These are phyloP conservation scores for Datura wrightii DNA, from an alignment of 257 asterid species.

Conservation along the genomic window DNA sequence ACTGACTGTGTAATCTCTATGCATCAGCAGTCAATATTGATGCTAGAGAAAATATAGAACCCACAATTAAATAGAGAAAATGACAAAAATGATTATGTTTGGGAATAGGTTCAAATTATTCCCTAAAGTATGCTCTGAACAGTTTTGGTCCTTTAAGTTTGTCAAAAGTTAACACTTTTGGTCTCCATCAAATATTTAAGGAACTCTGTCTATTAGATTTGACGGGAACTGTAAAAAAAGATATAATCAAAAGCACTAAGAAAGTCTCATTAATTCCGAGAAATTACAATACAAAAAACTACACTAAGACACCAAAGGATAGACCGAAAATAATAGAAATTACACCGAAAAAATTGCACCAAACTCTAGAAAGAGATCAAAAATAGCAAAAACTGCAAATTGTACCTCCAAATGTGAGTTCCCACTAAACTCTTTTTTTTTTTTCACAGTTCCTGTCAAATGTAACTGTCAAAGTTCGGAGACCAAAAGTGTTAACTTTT, in stretches of 20 bases:
- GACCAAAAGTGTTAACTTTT: not conserved
- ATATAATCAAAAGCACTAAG: not conserved
- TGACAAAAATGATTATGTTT: too few relatives aligned
- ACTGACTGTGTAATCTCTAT: not conserved
- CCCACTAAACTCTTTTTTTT: not conserved
- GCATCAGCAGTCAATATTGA: not conserved
- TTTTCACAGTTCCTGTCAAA: not conserved
- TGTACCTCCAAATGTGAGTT: not conserved
- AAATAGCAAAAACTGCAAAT: not conserved
- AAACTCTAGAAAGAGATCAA: conserved; percentile 6
- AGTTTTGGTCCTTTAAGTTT: too few relatives aligned
- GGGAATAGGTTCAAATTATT: too few relatives aligned
- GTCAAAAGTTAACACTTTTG: too few relatives aligned
- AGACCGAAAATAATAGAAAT: not conserved
- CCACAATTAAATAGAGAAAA: too few relatives aligned
- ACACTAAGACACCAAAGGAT: not conserved
- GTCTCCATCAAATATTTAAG: too few relatives aligned
- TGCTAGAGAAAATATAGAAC: not conserved
- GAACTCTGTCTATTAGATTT: too few relatives aligned
- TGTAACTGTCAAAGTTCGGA: not conserved
- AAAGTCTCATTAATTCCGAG: not conserved
- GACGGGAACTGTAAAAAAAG: too few relatives aligned
- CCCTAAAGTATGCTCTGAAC: too few relatives aligned
- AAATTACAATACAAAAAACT: not conserved
- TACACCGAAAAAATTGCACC: not conserved